phyloP scores from a whole-genome alignment of 768 basidiomycete species.

The Rhizopogon vesiculosus region DNA sequence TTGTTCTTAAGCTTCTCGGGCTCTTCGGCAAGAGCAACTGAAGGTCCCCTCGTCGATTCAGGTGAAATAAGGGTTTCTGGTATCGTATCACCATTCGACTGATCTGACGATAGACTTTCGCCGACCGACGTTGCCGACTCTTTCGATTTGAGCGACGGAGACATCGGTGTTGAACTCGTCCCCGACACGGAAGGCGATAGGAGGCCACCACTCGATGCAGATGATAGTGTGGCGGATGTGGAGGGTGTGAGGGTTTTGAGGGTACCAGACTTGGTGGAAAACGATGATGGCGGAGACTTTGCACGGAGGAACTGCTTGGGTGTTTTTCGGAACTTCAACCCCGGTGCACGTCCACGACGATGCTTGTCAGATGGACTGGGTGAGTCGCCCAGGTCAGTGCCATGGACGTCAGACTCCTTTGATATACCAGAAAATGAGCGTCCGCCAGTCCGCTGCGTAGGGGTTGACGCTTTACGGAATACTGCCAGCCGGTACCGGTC shows the following conservation, averaged over 20 bases:
- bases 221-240: conserved; percentile 33
- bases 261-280: conserved; percentile 26
- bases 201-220: conserved; percentile 42
- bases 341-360: conserved; percentile 63
- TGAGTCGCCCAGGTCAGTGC: conserved; percentile 35
- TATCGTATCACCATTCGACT: conserved; percentile 51
- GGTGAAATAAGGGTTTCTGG: conserved; percentile 19
- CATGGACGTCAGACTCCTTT: conserved; percentile 42
- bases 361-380: conserved; percentile 48
- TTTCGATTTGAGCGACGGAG: conserved; percentile 77
- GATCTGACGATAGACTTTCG: conserved; percentile 67
- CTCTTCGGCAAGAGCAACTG: conserved; percentile 32
- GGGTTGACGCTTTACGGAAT: conserved; percentile 78
- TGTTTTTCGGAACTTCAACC: conserved; percentile 67
- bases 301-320: conserved; percentile 70
- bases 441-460: conserved; percentile 40
- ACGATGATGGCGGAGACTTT: conserved; percentile 52
- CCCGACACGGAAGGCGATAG: conserved; percentile 63
- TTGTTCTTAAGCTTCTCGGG: conserved; percentile 63
- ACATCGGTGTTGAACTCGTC: conserved; percentile 36
- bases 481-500: conserved; percentile 83
- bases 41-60: conserved; percentile 25
- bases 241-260: conserved; percentile 38
- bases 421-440: conserved; percentile 59
- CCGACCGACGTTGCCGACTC: conserved; percentile 75